These are phyloP conservation scores for Tulasnella sp. DNA, from an alignment of 768 basidiomycete species.

Conservation along the genomic window DNA sequence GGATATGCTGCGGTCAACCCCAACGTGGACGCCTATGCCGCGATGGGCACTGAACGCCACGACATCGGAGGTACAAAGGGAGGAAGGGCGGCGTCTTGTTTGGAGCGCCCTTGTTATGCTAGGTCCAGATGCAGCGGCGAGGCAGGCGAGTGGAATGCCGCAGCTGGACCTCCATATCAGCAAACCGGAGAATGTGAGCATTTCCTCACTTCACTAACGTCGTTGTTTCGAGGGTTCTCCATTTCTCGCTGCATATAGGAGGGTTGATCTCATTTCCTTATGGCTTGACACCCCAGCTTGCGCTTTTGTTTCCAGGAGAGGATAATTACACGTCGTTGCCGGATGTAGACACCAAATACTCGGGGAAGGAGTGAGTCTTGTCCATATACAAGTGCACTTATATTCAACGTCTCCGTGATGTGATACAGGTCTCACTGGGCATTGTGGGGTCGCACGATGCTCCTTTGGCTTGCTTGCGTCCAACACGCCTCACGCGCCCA, in stretches of 20 bases:
- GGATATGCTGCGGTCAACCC: neutral
- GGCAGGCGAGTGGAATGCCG: slow-evolving; percentile 2
- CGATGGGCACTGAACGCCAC: slow-evolving; percentile 7
- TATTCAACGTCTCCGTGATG: neutral
- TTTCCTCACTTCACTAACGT: neutral
- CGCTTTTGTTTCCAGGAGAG: slow-evolving; percentile 16
- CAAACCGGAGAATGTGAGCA: slow-evolving; percentile 15
- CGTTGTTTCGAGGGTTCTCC: neutral
- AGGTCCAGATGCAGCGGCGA: slow-evolving; percentile 4
- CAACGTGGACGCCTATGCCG: slow-evolving; percentile 16
- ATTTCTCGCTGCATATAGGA: too few relatives aligned
- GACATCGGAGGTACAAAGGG: slow-evolving; percentile 8
- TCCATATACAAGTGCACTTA: neutral
- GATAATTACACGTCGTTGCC: neutral
- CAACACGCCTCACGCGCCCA: too few relatives aligned
- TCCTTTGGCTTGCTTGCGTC: slow-evolving; percentile 10
- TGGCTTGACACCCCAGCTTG: neutral
- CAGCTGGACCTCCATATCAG: slow-evolving; percentile 11
- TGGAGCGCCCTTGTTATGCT: slow-evolving; percentile 18
- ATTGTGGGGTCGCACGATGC: slow-evolving; percentile 9
- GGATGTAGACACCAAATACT: neutral
- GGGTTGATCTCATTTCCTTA: neutral
- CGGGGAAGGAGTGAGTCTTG: slow-evolving; percentile 8
- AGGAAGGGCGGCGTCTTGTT: slow-evolving; percentile 16
- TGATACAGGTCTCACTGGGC: slow-evolving; percentile 4